Conservation (phyloP, 345 rosid genomes). For the Acer yangbiense region DNA sequence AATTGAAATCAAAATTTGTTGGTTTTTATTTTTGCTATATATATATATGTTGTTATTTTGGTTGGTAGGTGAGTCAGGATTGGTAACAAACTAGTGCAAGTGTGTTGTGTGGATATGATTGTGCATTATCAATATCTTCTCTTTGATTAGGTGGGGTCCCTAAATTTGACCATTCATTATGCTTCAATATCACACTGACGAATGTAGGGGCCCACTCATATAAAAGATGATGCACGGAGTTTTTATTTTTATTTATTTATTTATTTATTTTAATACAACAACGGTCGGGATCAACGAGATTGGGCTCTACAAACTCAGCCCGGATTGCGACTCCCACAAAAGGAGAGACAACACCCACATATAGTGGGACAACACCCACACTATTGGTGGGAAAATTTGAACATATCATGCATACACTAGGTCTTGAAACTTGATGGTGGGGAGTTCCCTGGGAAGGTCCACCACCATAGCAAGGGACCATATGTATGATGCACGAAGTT, state of each 20-base stretch:
- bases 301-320: no score
- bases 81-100: slow-evolving; percentile 17
- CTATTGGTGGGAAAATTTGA: no score
- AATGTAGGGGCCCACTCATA: neutral
- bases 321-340: no score
- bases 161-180: slow-evolving; percentile 17
- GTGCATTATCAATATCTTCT: slow-evolving; percentile 7
- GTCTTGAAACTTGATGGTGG: no score
- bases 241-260: no score
- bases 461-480: no score
- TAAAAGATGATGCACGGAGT: neutral
- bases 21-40: neutral
- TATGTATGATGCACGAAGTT: neutral
- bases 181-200: neutral
- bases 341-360: no score
- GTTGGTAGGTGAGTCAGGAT: slow-evolving; percentile 12
- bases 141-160: slow-evolving; percentile 7
- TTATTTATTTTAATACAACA: no score
- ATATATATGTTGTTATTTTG: neutral
- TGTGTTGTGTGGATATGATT: slow-evolving; percentile 3
- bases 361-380: no score
- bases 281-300: no score
- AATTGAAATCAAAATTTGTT: slow-evolving; percentile 1
- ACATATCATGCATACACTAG: no score
- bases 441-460: no score